Evolutionary conservation across 345 rosid species (phyloP).

Genomic region (Camelina sativa): DNA sequence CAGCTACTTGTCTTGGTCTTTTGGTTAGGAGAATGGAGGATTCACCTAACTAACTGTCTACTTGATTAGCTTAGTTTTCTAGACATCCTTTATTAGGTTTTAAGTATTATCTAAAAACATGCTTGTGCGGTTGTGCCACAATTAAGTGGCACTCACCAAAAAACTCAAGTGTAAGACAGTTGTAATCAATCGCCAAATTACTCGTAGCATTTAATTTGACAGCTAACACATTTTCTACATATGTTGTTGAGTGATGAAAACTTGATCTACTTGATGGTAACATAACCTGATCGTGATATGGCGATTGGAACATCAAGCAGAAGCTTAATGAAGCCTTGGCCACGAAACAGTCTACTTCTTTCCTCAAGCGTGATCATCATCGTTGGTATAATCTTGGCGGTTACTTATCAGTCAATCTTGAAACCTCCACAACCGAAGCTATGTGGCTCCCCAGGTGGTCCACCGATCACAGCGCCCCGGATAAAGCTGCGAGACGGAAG

Average conservation of each 20-base stretch:
- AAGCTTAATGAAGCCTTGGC: background rate
- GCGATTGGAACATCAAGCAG: background rate
- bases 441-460: slow-evolving; percentile 52
- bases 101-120: background rate
- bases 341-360: background rate
- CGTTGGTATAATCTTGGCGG: slow-evolving; percentile 38
- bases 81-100: background rate
- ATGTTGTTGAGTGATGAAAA: background rate
- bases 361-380: slow-evolving; percentile 30
- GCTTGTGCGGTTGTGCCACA: background rate
- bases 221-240: background rate
- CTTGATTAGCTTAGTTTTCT: background rate
- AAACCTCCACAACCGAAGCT: slow-evolving; percentile 53
- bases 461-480: slow-evolving; percentile 53
- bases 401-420: slow-evolving; percentile 47
- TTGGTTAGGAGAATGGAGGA: background rate
- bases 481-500: slow-evolving; percentile 65
- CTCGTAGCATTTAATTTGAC: background rate
- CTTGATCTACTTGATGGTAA: background rate
- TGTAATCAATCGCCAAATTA: background rate
- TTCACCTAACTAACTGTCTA: background rate
- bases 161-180: background rate
- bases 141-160: background rate
- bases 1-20: background rate
- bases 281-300: background rate